Conservation (phyloP, 1,139 yeast genomes). For the Saccharomyces uvarum region DNA sequence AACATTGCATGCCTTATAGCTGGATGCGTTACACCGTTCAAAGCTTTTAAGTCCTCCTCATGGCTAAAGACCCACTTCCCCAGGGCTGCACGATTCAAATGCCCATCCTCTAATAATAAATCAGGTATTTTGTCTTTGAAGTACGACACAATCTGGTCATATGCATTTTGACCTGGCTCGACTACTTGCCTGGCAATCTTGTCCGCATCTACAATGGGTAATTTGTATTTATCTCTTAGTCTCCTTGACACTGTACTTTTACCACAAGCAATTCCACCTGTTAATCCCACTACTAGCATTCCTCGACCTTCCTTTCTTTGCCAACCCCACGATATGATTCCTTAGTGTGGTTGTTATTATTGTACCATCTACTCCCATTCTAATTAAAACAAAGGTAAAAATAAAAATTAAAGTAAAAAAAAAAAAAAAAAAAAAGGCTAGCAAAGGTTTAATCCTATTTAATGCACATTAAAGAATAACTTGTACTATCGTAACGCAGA, state of each 20-base stretch:
- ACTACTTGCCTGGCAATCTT: slow-evolving; percentile 79
- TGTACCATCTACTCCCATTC: background rate
- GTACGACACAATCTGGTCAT: slow-evolving; percentile 51
- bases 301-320: background rate
- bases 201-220: slow-evolving; percentile 83
- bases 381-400: background rate
- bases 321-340: background rate
- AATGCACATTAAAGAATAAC: background rate
- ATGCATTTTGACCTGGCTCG: slow-evolving; percentile 69
- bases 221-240: slow-evolving; percentile 43
- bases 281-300: slow-evolving; percentile 86
- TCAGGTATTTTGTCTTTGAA: slow-evolving; percentile 53
- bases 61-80: slow-evolving; percentile 77
- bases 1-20: slow-evolving; percentile 69
- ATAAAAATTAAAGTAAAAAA: background rate
- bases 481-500: background rate
- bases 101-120: slow-evolving; percentile 45
- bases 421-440: background rate
- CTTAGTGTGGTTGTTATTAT: background rate
- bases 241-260: slow-evolving; percentile 79
- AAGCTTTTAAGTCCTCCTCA: slow-evolving; percentile 41
- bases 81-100: slow-evolving; percentile 60
- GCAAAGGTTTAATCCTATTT: background rate
- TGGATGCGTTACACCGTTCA: slow-evolving; percentile 83
- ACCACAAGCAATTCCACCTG: slow-evolving; percentile 96